Base-by-base conservation (phyloP, 2,329 filamentous ascomycete species). In the Colletotrichum scovillei region DNA sequence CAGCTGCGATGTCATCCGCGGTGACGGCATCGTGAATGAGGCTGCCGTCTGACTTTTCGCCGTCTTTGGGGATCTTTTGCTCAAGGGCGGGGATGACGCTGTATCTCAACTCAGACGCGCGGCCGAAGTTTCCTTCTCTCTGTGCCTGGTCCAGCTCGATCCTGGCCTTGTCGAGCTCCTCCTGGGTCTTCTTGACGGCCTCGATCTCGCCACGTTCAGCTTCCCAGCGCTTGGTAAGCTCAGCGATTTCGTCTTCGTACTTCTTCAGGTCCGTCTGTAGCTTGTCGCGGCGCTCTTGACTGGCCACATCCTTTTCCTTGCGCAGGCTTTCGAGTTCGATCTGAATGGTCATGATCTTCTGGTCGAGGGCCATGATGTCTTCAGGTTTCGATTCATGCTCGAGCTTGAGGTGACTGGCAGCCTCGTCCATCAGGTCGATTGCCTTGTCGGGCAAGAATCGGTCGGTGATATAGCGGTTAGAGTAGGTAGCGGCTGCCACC, bases 331-430 rank as follows among this genome's bases (percentile, higher is more conserved):
- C 97, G 0, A 98, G 88, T 81, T 99, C 96, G 75, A 99, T 98
- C 80, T 98, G 96, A 16, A 98, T 95, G 0, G 96, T 98, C 91
- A 98, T 97, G 73, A 98, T 98, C 79, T 95, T 94, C 74, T 97
- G 94, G 78, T 98, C 96, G 1, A 98, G 90, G 63, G 93, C 91
- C 85, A 97, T 94, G 42, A 99, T 98, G 9, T 96, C 92, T 77
- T 98, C 97, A 0, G 97, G 97, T 78, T 98, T 98, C 78, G 95
- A 98, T 82, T 99, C 97, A 82, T 98, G 97, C 80, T 98, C 96
- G 38, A 98, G 84, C 57, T 97, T 92, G 11, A 98, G 86, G 26
- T 95, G 95, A 73, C 94, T 97, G 1, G 96, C 95, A 11, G 97
- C 97, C 84, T 98, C 97, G 76, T 98, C 97, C 82, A 99, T 97